Evolutionary conservation across 108 stramenopile species (phyloP).

Genomic region (Nitzschia sp.): DNA sequence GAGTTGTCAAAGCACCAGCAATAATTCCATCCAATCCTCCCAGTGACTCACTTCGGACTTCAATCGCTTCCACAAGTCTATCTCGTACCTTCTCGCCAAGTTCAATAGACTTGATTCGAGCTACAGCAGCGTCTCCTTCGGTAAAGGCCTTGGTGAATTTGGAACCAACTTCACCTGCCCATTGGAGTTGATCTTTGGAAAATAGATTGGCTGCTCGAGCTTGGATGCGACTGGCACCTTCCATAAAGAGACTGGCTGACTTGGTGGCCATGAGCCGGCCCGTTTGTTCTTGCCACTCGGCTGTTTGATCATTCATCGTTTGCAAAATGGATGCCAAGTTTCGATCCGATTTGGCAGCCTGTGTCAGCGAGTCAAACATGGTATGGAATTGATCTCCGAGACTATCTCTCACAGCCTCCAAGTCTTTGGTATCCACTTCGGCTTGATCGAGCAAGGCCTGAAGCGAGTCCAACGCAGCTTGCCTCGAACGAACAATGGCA

Average conservation of each 20-base stretch:
- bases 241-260: slow-evolving; percentile 75
- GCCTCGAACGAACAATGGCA: slow-evolving; percentile 52
- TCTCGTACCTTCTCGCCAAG: slow-evolving; percentile 76
- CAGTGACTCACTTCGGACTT: slow-evolving; percentile 74
- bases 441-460: slow-evolving; percentile 43
- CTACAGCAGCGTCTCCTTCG: slow-evolving; percentile 86
- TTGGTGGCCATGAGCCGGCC: slow-evolving; percentile 73
- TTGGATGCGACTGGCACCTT: slow-evolving; percentile 75
- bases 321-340: slow-evolving; percentile 59
- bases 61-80: slow-evolving; percentile 79
- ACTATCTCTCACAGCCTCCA: slow-evolving; percentile 25
- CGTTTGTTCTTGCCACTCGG: slow-evolving; percentile 80
- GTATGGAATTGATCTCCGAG: slow-evolving; percentile 58
- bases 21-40: slow-evolving; percentile 91
- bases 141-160: slow-evolving; percentile 79
- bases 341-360: slow-evolving; percentile 73
- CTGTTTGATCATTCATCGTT: slow-evolving; percentile 69
- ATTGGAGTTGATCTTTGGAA: slow-evolving; percentile 52
- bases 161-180: slow-evolving; percentile 62
- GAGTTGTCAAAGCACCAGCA: slow-evolving; percentile 67
- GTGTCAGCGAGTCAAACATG: slow-evolving; percentile 68
- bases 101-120: slow-evolving; percentile 81
- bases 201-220: slow-evolving; percentile 65
- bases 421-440: slow-evolving; percentile 26
- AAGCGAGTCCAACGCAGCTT: slow-evolving; percentile 61